Evolutionary conservation across 139 green algal genomes (phyloP).

Genomic region (Closterium sp.): DNA sequence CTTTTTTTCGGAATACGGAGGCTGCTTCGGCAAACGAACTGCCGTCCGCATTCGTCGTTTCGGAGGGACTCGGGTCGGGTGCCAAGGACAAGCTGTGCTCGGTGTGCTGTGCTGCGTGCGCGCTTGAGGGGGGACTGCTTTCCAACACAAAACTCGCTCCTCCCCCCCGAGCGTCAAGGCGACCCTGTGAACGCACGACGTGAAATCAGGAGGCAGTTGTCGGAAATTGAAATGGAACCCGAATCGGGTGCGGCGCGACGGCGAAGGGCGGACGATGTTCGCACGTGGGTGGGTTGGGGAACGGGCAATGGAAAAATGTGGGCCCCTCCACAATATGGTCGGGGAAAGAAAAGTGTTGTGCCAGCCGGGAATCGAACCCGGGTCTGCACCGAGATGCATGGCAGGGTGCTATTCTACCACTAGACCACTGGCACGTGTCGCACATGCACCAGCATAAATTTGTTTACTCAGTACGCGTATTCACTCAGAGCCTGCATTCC

Average conservation of each 20-base stretch:
- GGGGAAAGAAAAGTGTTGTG: neutral
- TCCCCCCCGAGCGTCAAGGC: too few species aligned
- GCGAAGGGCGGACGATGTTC: neutral
- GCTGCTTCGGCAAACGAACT: too few species aligned
- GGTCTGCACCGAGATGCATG: neutral
- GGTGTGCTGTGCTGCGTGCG: neutral
- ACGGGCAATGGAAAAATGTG: too few species aligned
- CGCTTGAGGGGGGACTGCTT: too few species aligned
- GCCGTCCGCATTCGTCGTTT: too few species aligned
- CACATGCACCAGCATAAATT: neutral
- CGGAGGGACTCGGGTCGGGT: neutral
- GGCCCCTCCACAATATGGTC: too few species aligned
- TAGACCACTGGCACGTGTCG: neutral
- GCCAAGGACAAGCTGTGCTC: neutral
- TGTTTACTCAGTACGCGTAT: too few species aligned
- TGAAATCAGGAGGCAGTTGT: neutral
- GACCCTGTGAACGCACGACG: neutral
- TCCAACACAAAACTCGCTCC: too few species aligned
- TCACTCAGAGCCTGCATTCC: too few species aligned
- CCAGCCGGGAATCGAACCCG: neutral
- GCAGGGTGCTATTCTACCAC: neutral
- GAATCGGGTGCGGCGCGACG: neutral
- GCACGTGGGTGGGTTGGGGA: too few species aligned
- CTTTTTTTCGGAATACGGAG: too few species aligned
- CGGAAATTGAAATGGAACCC: neutral